Evolutionary conservation across 495 filamentous ascomycete genomes (phyloP), one percentile per base, ranked within the genome.

Genomic region (Daldinia concentrica): DNA sequence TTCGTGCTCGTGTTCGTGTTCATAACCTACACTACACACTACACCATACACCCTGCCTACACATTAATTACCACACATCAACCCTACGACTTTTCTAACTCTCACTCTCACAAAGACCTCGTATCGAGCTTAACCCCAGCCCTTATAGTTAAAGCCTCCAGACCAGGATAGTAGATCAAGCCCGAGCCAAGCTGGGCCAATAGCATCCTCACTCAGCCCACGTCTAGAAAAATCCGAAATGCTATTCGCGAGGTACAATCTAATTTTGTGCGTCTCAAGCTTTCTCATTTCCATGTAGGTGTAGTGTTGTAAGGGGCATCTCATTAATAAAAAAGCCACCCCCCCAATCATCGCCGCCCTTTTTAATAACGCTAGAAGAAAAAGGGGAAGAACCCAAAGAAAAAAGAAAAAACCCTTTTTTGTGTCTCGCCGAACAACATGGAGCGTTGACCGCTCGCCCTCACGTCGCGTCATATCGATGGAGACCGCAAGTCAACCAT

Each of bases 171-270:
- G 2, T 36, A 36, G 9, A 36, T 36, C 11, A 36, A 36, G 32
- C 32, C 32, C 32, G 11, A 36, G 11, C 32, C 32, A 12, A 4
- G 9, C 34, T 4, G 64, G 55, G 41, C 54, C 29, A 52, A 68
- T 50, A 62, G 30, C 55, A 48, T 0, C 12, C 34, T 14, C 11
- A 36, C 34, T 36, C 14, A 66, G 50, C 66, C 64, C 37, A 65
- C 19, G 56, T 69, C 55, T 48, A 37, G 65, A 64, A 67, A 76
- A 67, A 76, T 61, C 58, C 54, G 62, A 51, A 71, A 73, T 76
- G 61, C 70, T 72, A 74, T 75, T 73, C 37, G 64, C 57, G 29
- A 60, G 56, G 41, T 74, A 75, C 75, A 76, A 76, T 77, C 73
- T 77, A 74, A 65, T 57, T 73, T 62, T 67, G 41, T 36, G 36